A percentile compares a stretch with the other conserved stretches of the same genome.
These are phyloP conservation scores for Mimosa bimucronata DNA, from an alignment of 306 rosid species.

Conservation along the genomic window DNA sequence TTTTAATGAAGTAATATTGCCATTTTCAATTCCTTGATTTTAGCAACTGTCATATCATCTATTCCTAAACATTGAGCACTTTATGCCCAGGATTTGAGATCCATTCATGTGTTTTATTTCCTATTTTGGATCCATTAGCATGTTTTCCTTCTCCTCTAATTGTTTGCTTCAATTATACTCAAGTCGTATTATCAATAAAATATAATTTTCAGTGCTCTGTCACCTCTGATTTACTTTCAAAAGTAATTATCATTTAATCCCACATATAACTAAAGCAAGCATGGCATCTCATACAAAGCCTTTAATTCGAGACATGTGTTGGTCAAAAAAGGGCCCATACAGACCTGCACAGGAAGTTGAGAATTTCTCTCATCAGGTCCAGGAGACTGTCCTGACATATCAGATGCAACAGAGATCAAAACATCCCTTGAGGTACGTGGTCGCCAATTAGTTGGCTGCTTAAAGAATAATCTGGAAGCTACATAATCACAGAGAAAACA, in stretches of 20 bases:
- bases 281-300: constrained; percentile 29
- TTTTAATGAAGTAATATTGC: background rate
- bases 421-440: constrained; percentile 89
- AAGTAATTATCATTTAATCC: constrained; percentile 14
- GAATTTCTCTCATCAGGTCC: constrained; percentile 61
- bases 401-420: constrained; percentile 89
- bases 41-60: background rate
- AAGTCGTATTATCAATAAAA: background rate
- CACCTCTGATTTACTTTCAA: background rate
- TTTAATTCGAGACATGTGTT: background rate
- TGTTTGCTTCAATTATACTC: background rate
- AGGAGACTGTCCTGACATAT: constrained; percentile 70
- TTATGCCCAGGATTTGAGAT: background rate
- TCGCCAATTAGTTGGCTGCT: constrained; percentile 87
- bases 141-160: background rate
- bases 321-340: background rate
- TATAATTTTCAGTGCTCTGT: background rate
- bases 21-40: background rate
- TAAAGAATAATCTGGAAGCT: constrained; percentile 91
- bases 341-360: constrained; percentile 93
- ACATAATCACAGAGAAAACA: constrained; percentile 28
- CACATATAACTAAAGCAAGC: constrained; percentile 23
- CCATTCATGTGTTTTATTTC: background rate
- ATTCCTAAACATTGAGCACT: background rate
- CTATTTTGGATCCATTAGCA: background rate